Conservation (phyloP, 352 stramenopile species). For the Phytophthora cajani region DNA sequence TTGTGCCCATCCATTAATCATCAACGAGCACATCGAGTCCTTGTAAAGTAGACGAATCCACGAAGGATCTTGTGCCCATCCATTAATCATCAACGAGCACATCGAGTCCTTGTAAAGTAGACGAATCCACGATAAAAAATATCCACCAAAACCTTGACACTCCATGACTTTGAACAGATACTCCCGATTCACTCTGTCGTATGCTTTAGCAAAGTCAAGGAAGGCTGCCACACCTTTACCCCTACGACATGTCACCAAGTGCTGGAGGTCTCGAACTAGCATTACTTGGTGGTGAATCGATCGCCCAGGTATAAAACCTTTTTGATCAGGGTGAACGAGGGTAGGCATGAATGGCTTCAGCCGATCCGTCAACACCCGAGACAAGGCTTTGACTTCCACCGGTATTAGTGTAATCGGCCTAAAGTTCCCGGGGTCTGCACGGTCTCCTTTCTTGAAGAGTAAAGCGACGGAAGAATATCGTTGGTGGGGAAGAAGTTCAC, state of each 20-base stretch:
- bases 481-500: background rate
- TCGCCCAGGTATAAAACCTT: constrained; percentile 1
- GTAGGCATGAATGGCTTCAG: constrained; percentile 2
- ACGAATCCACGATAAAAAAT: background rate
- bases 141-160: background rate
- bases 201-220: constrained; percentile 4
- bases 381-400: background rate
- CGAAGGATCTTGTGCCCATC: background rate
- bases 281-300: constrained; percentile 9
- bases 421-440: background rate
- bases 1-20: no score
- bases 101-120: background rate
- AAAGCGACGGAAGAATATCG: background rate
- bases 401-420: background rate
- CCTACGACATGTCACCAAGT: background rate
- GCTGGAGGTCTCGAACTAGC: constrained; percentile 4
- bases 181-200: background rate
- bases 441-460: background rate
- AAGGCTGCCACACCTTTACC: background rate
- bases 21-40: no score
- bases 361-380: background rate
- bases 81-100: background rate
- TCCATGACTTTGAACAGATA: constrained; percentile 4
- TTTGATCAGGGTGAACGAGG: constrained; percentile 7
- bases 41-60: no score